Evolutionary conservation across 1,284 basidiomycete genomes (phyloP), one percentile per base, ranked within the genome.

Genomic region (Pyrrhoderma lamaoense): DNA sequence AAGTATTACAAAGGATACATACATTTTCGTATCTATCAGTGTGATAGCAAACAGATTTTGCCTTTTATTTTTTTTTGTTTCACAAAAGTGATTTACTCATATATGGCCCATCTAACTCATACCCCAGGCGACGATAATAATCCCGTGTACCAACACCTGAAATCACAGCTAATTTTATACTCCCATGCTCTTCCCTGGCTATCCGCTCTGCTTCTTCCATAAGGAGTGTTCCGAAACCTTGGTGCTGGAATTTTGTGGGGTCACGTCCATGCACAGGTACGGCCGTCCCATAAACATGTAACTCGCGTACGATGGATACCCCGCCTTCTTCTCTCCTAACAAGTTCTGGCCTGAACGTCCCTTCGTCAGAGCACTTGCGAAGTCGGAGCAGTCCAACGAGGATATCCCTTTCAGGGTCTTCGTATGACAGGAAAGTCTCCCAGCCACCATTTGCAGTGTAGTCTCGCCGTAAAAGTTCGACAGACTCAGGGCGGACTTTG

Each of bases 161-260:
- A 60, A 99, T 99, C 56, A 99, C 96, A 14, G 91, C 96, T 35
- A 99, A 70, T 69, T 95, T 95, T 52, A 84, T 70, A 65, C 92
- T 96, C 1, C 91, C 94, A 65, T 99, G 96, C 65, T 99, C 96
- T 62, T 98, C 95, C 57, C 86, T 75, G n/a, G 96, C 93, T 70
- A 99, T 99, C 57, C 93, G 77, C 68, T 99, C 96, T 1, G 96
- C 96, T 71, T 99, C 95, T 67, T 99, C 96, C 96, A 99, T 99
- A 54, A 99, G 71, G 55, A 99, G 66, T 22, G 93, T 98, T 18
- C 96, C 96, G 64, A 99, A 98, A 8, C 96, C 96, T 73, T 94
- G 91, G 68, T 97, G 93, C 65, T 97, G 93, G 74, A 97, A 97
- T 68, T 96, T 96, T 44, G 93, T 97, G 14, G 96, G 96, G 68